Evolutionary conservation across 345 rosid genomes (phyloP).

Genomic region (Aquilaria sinensis): DNA sequence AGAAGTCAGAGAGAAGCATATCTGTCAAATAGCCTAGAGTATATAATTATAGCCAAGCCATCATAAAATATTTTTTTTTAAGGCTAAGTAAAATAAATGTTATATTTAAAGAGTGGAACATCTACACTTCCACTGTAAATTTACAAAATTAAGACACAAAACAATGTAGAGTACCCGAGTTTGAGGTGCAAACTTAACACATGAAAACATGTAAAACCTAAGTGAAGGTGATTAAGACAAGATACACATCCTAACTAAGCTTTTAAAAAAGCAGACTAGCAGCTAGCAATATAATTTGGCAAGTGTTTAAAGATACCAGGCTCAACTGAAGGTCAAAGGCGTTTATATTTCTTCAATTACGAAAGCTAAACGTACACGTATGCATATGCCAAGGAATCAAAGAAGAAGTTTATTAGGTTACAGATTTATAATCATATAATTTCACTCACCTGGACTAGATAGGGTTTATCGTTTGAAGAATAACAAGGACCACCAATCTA

Average conservation of each 20-base stretch:
- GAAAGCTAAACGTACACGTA: too few species aligned
- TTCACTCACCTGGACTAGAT: too few species aligned
- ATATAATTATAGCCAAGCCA: too few species aligned
- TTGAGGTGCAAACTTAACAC: neutral
- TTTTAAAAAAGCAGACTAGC: conserved; percentile 16
- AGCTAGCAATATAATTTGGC: conserved; percentile 24
- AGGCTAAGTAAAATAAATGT: neutral
- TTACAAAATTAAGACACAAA: neutral
- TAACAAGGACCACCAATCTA: too few species aligned
- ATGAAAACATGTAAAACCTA: neutral
- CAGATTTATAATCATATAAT: too few species aligned
- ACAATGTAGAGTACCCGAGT: neutral
- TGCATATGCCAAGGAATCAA: too few species aligned
- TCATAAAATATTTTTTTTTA: too few species aligned
- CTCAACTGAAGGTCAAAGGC: conserved; percentile 18
- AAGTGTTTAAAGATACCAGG: conserved; percentile 28
- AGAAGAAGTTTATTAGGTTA: too few species aligned
- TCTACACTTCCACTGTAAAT: conserved; percentile 7
- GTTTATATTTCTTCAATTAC: too few species aligned
- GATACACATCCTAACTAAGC: conserved; percentile 17
- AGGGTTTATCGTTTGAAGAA: too few species aligned
- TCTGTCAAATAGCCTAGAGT: too few species aligned
- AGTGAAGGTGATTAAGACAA: neutral
- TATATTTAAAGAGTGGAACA: neutral
- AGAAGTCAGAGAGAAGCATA: too few species aligned